phyloP scores from a whole-genome alignment of 495 filamentous ascomycete species.

The Neurospora sublineolata region DNA sequence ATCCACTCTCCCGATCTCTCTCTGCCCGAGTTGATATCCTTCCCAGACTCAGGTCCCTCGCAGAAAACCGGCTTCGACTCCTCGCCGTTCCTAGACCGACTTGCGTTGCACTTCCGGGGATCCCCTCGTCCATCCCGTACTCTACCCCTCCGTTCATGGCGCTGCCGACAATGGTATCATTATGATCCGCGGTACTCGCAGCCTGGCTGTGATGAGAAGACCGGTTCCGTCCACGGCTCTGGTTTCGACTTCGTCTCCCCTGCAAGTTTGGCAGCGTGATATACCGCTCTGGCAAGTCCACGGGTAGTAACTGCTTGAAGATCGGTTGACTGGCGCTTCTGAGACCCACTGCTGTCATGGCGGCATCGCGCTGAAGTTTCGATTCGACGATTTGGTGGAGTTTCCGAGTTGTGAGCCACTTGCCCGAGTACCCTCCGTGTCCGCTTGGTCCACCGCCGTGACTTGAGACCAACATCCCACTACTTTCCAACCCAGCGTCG shows the following conservation, averaged over 20 bases:
- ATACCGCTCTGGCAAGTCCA: constrained; percentile 20
- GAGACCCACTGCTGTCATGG: constrained; percentile 2
- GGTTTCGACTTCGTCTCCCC: background rate
- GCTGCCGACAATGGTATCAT: background rate
- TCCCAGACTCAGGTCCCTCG: background rate
- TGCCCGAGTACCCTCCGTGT: background rate
- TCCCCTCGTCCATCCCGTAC: background rate
- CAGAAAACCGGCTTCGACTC: background rate
- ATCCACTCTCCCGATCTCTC: background rate
- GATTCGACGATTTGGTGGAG: constrained; percentile 27
- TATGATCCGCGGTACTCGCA: background rate
- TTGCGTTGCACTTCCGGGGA: background rate
- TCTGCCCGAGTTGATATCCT: background rate
- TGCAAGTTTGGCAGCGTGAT: constrained; percentile 21
- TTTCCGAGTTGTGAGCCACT: constrained; percentile 18
- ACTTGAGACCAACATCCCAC: background rate
- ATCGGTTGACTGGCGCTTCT: constrained; percentile 16
- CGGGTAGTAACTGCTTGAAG: constrained; percentile 24
- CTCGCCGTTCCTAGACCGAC: background rate
- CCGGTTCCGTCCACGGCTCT: background rate
- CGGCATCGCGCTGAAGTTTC: constrained; percentile 14
- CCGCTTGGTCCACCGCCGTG: background rate
- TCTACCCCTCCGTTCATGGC: background rate
- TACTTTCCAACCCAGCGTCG: background rate
- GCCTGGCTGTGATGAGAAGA: background rate